Evolutionary conservation across 2,329 filamentous ascomycete genomes (phyloP), one percentile per base, ranked within the genome.

Genomic region (Neofusicoccum sp.): DNA sequence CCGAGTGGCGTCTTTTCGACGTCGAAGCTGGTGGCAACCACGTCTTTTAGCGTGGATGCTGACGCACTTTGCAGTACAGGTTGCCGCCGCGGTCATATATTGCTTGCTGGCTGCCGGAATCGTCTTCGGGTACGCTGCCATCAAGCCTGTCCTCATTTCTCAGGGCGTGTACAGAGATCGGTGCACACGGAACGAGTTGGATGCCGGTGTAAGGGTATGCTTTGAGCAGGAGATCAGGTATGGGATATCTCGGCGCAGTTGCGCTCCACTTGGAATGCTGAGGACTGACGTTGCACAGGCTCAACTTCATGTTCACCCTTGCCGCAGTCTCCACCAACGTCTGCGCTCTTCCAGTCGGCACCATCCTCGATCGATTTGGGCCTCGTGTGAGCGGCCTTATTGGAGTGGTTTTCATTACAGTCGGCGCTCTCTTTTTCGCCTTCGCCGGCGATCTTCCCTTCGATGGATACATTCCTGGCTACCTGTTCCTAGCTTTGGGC

Each of bases 281-380:
- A 39, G 7, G n/a, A n/a, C 61, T 63, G 36, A 60, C 74, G 83
- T 52, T 82, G 85, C 85, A 68, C 58, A 83, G 81, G 64, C 83
- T 97, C 63, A 97, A 97, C 74, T 80, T 97, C 68, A 96, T 96
- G 91, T 97, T 97, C 81, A 96, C 92, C 5, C 85, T 93, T 44
- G 93, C 93, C 11, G 93, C 92, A 12, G 92, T 96, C 8, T 90
- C 86, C 6, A 96, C 93, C 43, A 97, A 97, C 71, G 89, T 96
- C 11, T 91, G 88, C 44, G 93, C 93, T 11, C 82, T 97, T 6
- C 91, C 93, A 2, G 87, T 96, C 9, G 93, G 93, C 49, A 91
- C 91, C 2, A 89, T 96, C 48, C 84, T 97, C 28, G 93, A 97
- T 77, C 84, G 87, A 66, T 93, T 86, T 71, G 93, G 93, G 1